phyloP scores from a whole-genome alignment of 208 protist species.

The Trypanosoma melophagium region DNA sequence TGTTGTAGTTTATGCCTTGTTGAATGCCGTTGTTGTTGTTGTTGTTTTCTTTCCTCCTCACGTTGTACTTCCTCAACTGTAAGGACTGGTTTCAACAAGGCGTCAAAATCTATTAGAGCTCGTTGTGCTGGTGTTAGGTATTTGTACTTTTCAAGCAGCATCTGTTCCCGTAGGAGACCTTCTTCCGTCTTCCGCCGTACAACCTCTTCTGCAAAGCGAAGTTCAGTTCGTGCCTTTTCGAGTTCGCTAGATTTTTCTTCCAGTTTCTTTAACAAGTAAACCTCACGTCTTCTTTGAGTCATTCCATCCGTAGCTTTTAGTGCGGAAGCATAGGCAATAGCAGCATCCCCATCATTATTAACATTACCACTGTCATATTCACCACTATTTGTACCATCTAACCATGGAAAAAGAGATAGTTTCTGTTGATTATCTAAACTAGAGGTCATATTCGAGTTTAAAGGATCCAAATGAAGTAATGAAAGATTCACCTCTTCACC shows the following conservation, averaged over 20 bases:
- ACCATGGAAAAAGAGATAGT: background rate
- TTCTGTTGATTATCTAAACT: background rate
- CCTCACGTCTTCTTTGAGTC: constrained; percentile 7
- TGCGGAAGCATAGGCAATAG: background rate
- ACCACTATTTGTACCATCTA: background rate
- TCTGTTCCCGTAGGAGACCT: background rate
- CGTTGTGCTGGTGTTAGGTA: constrained; percentile 33
- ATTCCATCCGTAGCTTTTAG: no score
- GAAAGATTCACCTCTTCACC: background rate
- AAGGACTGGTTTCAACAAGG: constrained; percentile 24
- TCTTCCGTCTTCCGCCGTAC: constrained; percentile 7
- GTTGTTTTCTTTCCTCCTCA: background rate
- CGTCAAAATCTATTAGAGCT: constrained; percentile 38
- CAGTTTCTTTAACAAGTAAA: constrained; percentile 25
- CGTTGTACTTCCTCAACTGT: constrained; percentile 9
- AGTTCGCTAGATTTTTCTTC: constrained; percentile 23
- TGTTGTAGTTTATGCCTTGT: no score
- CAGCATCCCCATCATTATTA: constrained; percentile 1
- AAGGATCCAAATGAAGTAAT: constrained; percentile 2
- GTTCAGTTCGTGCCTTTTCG: constrained; percentile 18
- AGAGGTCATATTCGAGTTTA: background rate
- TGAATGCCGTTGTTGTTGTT: no score
- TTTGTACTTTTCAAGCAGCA: constrained; percentile 7
- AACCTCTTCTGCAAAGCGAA: constrained; percentile 15
- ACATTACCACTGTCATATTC: background rate